Percentiles rank a stretch among this genome's conserved stretches.
phyloP scores from a whole-genome alignment of 345 rosid genomes.

The Laguncularia racemosa region DNA sequence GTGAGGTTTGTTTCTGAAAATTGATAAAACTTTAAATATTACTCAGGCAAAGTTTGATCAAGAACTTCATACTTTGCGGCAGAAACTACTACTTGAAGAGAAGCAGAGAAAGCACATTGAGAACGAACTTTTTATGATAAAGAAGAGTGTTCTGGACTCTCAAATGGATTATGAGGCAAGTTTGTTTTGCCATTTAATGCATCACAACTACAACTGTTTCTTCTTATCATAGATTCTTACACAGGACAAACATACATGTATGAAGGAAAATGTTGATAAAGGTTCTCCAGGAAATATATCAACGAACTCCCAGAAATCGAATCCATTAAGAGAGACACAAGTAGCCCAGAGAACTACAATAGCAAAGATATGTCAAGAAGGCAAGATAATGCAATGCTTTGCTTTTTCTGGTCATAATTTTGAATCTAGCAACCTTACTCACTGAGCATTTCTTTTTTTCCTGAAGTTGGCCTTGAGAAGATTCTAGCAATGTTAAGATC shows the following conservation, averaged over 20 bases:
- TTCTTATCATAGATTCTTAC: constrained; percentile 7
- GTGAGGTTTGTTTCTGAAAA: too few relatives aligned
- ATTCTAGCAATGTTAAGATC: constrained; percentile 67
- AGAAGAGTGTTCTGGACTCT: constrained; percentile 45
- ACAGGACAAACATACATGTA: constrained; percentile 41
- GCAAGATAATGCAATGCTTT: constrained; percentile 19
- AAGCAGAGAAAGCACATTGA: constrained; percentile 58
- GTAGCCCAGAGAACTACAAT: constrained; percentile 79
- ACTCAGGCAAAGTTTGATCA: constrained; percentile 44
- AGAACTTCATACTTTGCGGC: constrained; percentile 46
- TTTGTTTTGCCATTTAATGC: constrained; percentile 4
- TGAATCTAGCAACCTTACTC: neutral
- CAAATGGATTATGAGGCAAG: constrained; percentile 48
- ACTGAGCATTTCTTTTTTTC: constrained; percentile 16
- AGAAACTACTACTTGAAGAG: constrained; percentile 64
- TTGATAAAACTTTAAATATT: too few relatives aligned
- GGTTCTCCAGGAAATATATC: constrained; percentile 35
- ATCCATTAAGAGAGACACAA: constrained; percentile 43
- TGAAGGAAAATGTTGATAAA: constrained; percentile 47
- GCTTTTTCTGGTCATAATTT: too few relatives aligned
- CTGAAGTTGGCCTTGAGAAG: constrained; percentile 78
- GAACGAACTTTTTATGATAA: constrained; percentile 49
- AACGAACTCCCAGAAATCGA: constrained; percentile 39
- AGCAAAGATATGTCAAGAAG: constrained; percentile 95
- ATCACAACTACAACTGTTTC: neutral